Conservation (phyloP, 2,329 filamentous ascomycete genomes). For the Trichothecium sympodiale region DNA sequence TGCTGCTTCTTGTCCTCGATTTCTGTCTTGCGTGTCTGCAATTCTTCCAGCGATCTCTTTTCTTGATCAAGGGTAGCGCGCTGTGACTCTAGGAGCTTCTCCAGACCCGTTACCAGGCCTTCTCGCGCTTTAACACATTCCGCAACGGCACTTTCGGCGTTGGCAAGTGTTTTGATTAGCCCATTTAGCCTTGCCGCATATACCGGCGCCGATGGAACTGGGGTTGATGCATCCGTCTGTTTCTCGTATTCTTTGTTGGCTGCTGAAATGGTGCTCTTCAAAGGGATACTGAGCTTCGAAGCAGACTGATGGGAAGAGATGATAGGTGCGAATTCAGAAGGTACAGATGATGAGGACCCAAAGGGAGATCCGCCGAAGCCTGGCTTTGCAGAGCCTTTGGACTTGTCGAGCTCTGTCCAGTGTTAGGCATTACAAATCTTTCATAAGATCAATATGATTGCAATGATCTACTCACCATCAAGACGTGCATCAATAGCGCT, state of each 20-base stretch:
- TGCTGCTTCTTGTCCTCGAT: conserved; percentile 78
- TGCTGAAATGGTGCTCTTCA: conserved; percentile 54
- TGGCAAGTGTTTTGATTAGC: conserved; percentile 79
- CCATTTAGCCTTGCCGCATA: conserved; percentile 83
- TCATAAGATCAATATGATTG: conserved; percentile 4
- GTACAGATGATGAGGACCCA: conserved; percentile 53
- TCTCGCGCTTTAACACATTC: conserved; percentile 81
- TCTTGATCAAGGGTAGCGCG: conserved; percentile 62
- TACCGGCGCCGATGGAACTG: conserved; percentile 72
- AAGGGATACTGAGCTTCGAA: conserved; percentile 58
- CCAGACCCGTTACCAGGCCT: conserved; percentile 66
- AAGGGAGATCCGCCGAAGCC: conserved; percentile 44
- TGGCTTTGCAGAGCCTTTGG: conserved; percentile 38
- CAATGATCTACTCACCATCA: conserved; percentile 48
- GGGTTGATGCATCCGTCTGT: conserved; percentile 58
- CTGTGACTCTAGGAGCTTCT: conserved; percentile 70
- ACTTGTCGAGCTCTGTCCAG: conserved; percentile 49
- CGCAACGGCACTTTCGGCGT: conserved; percentile 77
- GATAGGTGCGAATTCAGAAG: conserved; percentile 67
- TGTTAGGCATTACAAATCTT: conserved; percentile 9
- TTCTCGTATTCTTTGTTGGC: conserved; percentile 80
- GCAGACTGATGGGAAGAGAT: conserved; percentile 62
- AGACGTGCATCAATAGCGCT: conserved; percentile 69
- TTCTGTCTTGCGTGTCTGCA: conserved; percentile 55
- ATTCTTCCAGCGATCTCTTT: conserved; percentile 21